These are phyloP conservation scores for Lactarius psammicola DNA, from an alignment of 768 basidiomycete species.

Conservation along the genomic window DNA sequence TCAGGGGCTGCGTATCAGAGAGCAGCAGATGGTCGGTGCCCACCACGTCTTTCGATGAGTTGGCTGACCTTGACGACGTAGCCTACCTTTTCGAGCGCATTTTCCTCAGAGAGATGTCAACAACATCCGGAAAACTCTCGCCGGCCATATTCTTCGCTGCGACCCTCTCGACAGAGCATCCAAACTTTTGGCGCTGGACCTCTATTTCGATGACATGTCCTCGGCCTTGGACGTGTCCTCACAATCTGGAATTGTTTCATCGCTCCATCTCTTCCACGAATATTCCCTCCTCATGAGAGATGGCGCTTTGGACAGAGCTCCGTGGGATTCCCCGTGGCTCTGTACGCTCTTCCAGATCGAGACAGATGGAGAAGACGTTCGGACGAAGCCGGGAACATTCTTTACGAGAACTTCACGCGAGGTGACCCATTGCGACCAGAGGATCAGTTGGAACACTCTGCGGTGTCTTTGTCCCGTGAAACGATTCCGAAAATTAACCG, in stretches of 20 bases:
- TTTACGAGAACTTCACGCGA: no score
- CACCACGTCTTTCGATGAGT: neutral
- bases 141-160: constrained; percentile 2
- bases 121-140: neutral
- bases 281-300: constrained; percentile 20
- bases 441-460: neutral
- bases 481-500: neutral
- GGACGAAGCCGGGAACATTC: neutral
- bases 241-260: constrained; percentile 7
- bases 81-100: constrained; percentile 15
- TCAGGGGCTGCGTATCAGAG: neutral
- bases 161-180: constrained; percentile 1
- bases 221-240: constrained; percentile 20
- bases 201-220: constrained; percentile 17
- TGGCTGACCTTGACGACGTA: neutral
- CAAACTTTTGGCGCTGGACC: constrained; percentile 12
- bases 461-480: constrained; percentile 7
- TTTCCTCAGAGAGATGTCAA: neutral
- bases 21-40: constrained; percentile 5
- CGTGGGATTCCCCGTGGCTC: constrained; percentile 12
- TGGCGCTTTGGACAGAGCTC: constrained; percentile 5
- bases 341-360: constrained; percentile 13
- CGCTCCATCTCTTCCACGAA: constrained; percentile 6
- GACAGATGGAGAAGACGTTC: constrained; percentile 13
- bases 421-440: no score